Conservation (phyloP, 148 eudicot genomes). For the Arctostaphylos glauca region DNA sequence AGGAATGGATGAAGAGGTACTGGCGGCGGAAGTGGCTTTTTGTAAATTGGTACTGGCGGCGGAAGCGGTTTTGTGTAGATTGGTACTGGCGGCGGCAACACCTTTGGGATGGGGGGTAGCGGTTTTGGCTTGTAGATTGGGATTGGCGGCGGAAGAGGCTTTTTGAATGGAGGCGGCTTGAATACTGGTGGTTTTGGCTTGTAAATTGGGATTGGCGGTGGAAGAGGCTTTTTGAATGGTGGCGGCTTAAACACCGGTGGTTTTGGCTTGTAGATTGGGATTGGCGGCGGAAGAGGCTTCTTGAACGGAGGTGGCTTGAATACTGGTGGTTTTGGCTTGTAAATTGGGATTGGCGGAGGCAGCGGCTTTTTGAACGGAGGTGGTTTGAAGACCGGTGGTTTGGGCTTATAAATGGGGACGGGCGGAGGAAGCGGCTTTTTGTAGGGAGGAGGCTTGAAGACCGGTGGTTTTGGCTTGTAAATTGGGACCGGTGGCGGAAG, state of each 20-base stretch:
- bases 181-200: background rate
- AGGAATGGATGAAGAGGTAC: background rate
- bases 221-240: conserved; percentile 7
- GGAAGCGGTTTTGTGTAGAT: conserved; percentile 9
- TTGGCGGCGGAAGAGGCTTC: conserved; percentile 13
- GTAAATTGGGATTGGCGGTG: conserved; percentile 9
- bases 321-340: background rate
- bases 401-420: background rate
- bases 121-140: background rate
- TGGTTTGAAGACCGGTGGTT: background rate
- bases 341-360: conserved; percentile 10
- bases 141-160: background rate
- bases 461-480: conserved; percentile 5
- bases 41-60: background rate
- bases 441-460: too few relatives aligned
- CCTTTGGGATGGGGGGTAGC: background rate
- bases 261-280: conserved; percentile 10
- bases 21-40: background rate
- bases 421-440: conserved; percentile 14
- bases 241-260: background rate
- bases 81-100: background rate
- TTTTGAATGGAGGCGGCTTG: background rate
- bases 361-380: conserved; percentile 5
- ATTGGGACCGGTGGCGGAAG: background rate
- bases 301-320: background rate